phyloP scores from a whole-genome alignment of 1,139 yeast species.

The Geotrichum fermentans region DNA sequence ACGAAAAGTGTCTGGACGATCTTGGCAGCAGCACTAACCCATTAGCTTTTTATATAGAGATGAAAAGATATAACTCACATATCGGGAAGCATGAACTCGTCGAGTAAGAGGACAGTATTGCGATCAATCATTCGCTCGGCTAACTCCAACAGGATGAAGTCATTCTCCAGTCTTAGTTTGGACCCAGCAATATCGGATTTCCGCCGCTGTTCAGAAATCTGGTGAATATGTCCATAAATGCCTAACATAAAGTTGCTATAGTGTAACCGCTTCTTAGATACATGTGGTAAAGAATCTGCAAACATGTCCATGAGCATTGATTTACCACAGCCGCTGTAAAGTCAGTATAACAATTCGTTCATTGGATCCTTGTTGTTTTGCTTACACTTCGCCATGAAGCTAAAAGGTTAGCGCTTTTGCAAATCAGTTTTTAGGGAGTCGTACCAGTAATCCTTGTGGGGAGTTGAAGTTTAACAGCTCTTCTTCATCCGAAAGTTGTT shows the following conservation, averaged over 20 bases:
- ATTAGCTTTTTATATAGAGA: neutral
- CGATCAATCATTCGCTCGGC: conserved; percentile 60
- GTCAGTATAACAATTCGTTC: neutral
- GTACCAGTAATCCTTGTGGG: conserved; percentile 54
- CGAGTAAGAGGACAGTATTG: conserved; percentile 58
- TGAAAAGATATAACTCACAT: conserved; percentile 28
- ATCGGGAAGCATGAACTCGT: conserved; percentile 73
- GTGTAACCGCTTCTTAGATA: conserved; percentile 66
- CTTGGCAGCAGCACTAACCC: conserved; percentile 56
- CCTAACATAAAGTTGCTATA: conserved; percentile 64
- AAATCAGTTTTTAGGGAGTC: neutral
- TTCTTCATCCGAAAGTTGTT: conserved; percentile 58
- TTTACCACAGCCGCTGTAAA: conserved; percentile 56
- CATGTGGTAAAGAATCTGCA: conserved; percentile 60
- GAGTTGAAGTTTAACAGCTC: conserved; percentile 52
- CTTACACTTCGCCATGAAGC: conserved; percentile 59
- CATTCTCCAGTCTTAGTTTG: conserved; percentile 49
- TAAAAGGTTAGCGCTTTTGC: neutral
- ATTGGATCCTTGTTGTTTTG: neutral
- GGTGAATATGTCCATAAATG: conserved; percentile 60
- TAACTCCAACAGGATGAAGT: conserved; percentile 56
- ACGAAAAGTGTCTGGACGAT: conserved; percentile 61
- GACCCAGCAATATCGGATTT: conserved; percentile 35
- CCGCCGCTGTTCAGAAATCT: conserved; percentile 46
- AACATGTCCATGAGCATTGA: conserved; percentile 70